phyloP scores from a whole-genome alignment of 371 early-diverging fungal species.

The Chytridium lagenaria region DNA sequence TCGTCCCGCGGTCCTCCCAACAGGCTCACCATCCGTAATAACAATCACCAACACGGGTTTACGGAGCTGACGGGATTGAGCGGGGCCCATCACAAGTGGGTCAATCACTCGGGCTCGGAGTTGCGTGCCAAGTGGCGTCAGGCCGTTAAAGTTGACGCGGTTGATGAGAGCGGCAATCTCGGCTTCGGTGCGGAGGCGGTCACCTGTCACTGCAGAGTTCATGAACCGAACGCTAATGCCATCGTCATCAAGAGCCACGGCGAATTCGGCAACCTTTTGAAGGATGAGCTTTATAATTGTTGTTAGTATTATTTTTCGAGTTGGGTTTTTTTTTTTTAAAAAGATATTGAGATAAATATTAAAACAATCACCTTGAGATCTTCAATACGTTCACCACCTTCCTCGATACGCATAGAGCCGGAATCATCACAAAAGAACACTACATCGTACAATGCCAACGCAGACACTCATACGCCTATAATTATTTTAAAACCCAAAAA shows the following conservation, averaged over 20 bases:
- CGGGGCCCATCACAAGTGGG: constrained; percentile 34
- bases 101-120: constrained; percentile 35
- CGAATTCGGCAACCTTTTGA: constrained; percentile 33
- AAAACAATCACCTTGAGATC: constrained; percentile 40
- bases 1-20: constrained; percentile 5
- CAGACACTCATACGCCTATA: constrained; percentile 34
- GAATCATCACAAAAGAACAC: constrained; percentile 44
- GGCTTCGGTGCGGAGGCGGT: constrained; percentile 26
- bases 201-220: constrained; percentile 32
- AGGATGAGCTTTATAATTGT: constrained; percentile 23
- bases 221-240: constrained; percentile 47
- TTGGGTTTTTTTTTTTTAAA: neutral
- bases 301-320: neutral
- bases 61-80: neutral
- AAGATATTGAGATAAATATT: neutral
- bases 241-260: constrained; percentile 38
- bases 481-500: neutral
- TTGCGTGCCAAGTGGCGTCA: constrained; percentile 43
- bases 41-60: constrained; percentile 43
- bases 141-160: constrained; percentile 35
- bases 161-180: constrained; percentile 30
- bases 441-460: constrained; percentile 42
- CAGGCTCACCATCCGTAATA: constrained; percentile 46
- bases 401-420: constrained; percentile 42
- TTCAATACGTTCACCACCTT: constrained; percentile 39